Conservation (phyloP, 208 protist genomes). For the Leishmania major region DNA sequence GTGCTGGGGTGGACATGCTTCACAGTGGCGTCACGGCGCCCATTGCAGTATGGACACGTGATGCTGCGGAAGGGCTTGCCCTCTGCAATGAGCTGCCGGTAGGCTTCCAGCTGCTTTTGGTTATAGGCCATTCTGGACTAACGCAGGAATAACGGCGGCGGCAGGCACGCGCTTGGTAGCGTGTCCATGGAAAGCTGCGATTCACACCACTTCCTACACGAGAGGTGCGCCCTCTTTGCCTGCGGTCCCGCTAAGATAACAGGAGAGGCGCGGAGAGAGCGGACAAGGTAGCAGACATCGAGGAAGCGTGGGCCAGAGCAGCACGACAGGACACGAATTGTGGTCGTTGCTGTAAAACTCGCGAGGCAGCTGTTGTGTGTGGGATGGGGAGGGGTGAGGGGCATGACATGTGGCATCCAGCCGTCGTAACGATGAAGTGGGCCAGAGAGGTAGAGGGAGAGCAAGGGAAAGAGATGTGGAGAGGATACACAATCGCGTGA, state of each 20-base stretch:
- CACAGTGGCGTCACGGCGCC: constrained; percentile 43
- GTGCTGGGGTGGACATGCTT: constrained; percentile 69
- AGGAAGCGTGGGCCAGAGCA: not conserved
- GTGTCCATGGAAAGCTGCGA: not conserved
- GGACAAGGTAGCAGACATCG: not conserved
- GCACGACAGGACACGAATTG: not conserved
- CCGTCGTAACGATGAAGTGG: not conserved
- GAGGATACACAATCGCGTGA: not conserved
- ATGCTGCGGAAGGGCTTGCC: constrained; percentile 34
- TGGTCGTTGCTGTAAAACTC: not conserved
- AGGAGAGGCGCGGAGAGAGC: not conserved
- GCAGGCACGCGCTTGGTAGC: not conserved
- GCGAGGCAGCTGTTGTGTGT: not conserved
- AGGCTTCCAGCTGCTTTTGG: constrained; percentile 25
- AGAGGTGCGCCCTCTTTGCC: not conserved
- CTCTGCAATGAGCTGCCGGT: constrained; percentile 25
- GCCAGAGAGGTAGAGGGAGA: not conserved
- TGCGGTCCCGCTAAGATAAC: not conserved
- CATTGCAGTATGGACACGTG: constrained; percentile 79
- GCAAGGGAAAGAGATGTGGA: not conserved
- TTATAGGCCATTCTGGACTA: constrained; percentile 41
- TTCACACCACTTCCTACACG: not conserved
- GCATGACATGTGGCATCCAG: not conserved
- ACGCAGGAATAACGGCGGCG: not conserved
- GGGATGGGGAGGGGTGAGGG: not conserved